Evolutionary conservation across 2,329 filamentous ascomycete species (phyloP).

Genomic region (Trichothecium roseum): DNA sequence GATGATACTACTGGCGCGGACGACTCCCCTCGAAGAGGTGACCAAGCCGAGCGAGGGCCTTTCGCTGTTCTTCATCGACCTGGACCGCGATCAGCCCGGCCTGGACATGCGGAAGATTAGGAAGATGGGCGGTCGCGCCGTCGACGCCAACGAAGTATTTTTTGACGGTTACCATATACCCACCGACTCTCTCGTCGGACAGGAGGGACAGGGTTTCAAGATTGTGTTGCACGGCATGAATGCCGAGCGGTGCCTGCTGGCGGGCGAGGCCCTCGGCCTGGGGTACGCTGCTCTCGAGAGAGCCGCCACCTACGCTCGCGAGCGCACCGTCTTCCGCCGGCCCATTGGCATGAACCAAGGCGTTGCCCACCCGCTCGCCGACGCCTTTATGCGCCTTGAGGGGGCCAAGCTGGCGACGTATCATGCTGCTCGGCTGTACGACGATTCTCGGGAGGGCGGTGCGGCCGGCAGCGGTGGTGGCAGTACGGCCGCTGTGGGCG

Average conservation of each 20-base stretch:
- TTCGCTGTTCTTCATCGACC: slow-evolving; percentile 70
- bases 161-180: slow-evolving; percentile 69
- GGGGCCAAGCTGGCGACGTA: slow-evolving; percentile 55
- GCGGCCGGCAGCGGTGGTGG: slow-evolving; percentile 33
- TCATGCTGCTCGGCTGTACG: slow-evolving; percentile 54
- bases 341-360: slow-evolving; percentile 58
- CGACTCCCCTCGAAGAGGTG: slow-evolving; percentile 57
- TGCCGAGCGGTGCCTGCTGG: slow-evolving; percentile 63
- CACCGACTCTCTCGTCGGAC: slow-evolving; percentile 53
- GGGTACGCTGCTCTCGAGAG: slow-evolving; percentile 61
- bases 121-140: slow-evolving; percentile 77
- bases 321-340: slow-evolving; percentile 54
- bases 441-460: too few relatives aligned
- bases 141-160: slow-evolving; percentile 82
- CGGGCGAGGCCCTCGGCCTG: slow-evolving; percentile 69
- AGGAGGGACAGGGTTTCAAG: slow-evolving; percentile 68
- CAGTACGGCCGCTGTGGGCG: slow-evolving; percentile 45
- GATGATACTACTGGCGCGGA: slow-evolving; percentile 76
- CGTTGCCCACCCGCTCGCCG: slow-evolving; percentile 54
- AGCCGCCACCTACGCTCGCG: slow-evolving; percentile 55
- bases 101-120: slow-evolving; percentile 62
- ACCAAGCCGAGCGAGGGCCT: slow-evolving; percentile 64
- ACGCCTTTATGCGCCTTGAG: slow-evolving; percentile 56
- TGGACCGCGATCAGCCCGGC: slow-evolving; percentile 40
- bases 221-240: slow-evolving; percentile 75